Base-by-base conservation (phyloP, 1,284 basidiomycete genomes). In the Dichomitus squalens region DNA sequence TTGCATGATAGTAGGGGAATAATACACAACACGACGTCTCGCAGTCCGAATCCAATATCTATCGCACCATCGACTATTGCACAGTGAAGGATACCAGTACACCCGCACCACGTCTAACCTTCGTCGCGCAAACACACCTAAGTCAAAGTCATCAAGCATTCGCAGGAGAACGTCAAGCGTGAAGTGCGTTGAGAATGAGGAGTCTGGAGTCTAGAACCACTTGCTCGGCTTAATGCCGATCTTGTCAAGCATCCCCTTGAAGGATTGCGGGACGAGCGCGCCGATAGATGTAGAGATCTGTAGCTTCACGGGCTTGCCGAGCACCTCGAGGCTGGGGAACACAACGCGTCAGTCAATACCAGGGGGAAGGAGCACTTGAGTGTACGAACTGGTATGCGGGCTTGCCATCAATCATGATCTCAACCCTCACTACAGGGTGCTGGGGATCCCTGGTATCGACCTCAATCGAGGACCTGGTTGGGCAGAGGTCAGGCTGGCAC, bases 321-420 rank as follows among this genome's bases (percentile, higher is more conserved):
- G 60, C 7, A 85, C 71, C 38, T 79, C 74, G 49, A 80, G 71
- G 23, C 82, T 85, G 58, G 16, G 12, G 40, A 33, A 34, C 21
- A 12, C 6, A 34, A 25, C n/a, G 16, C 4, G 35, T 50, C 23
- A 57, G 50, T 40, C 16, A 39, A 29, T 2, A 49, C 5, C 16
- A n/a, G n/a, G n/a, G 23, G 16, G 0, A 18, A 4, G 7, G 20
- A 20, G 27, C 16, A 18, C 35, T 12, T n/a, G 7, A 49, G 33
- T 11, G 36, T 2, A 73, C 80, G 56, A 55, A 86, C 82, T 77
- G 75, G 75, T 88, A 92, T 7, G 78, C 79, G 21, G 77, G 70
- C 53, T 79, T 75, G 11, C 90, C 90, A 64, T 92, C 85, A 56
- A 92, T 82, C 63, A 85, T 75, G 2, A 88, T 73, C 66, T 88